Base-by-base conservation (phyloP, 1,139 yeast species). In the Saccharomyces hybrid region DNA sequence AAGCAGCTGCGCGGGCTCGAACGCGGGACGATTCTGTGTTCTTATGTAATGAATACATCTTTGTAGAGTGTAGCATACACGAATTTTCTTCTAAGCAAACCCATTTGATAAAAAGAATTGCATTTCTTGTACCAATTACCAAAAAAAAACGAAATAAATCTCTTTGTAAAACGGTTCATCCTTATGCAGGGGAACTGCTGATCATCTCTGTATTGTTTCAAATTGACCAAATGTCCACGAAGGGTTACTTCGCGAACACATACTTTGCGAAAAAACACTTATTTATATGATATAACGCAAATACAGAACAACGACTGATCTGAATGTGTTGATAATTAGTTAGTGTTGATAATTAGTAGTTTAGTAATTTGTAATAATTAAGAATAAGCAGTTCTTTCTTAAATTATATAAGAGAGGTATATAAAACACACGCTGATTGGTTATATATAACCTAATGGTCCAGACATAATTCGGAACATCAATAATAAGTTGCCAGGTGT, bases 171-270 rank as follows among this genome's bases (percentile, higher is more conserved):
- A 88, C 90, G 90, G 86, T 89, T 85, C 91, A 85, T 85, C 91
- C 88, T 85, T 85, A 85, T 86, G 91, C 91, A 86, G 88, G 91
- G 90, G 88, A 88, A 86, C 87, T 86, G 91, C 91, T 85, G 86
- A 86, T 85, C 90, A 84, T 86, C 93, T 86, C 91, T 86, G 93
- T 86, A 85, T 85, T 85, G 88, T 85, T 85, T 78, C 81, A 71
- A 78, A 75, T 78, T 78, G 81, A 78, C 82, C 76, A 76, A 76
- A 74, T 73, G 81, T 76, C 80, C 78, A 74, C 74, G 71, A 72
- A 74, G 77, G 72, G 63, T 63, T 60, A 62, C 65, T 57, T 58
- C 64, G 57, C 58, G 57, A 55, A 60, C 59, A 52, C 16, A 6
- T 14, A 21, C 3, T 16, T 16, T 2, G 9, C 7, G 29, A 49